Conservation (phyloP, 306 rosid species). For the Pterocarpus santalinus region DNA sequence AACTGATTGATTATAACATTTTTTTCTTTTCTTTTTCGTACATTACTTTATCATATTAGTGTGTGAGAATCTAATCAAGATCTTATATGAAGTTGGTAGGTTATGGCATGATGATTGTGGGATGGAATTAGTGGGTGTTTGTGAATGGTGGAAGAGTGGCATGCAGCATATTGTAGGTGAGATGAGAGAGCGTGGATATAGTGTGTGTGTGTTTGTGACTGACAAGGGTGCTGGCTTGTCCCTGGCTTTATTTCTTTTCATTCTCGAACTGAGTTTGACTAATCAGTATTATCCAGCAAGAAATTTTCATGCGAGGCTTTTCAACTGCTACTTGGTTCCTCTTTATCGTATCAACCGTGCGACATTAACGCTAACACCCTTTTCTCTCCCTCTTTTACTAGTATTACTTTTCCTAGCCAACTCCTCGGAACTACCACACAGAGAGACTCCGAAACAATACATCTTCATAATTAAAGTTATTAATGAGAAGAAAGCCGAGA, state of each 20-base stretch:
- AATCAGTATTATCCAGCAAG: slow-evolving; percentile 67
- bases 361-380: slow-evolving; percentile 71
- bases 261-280: slow-evolving; percentile 64
- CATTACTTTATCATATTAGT: not conserved
- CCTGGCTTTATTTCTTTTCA: slow-evolving; percentile 56
- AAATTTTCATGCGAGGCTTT: slow-evolving; percentile 70
- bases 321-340: slow-evolving; percentile 75
- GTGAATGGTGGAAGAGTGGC: slow-evolving; percentile 36
- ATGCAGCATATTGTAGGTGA: slow-evolving; percentile 42
- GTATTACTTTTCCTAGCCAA: not conserved
- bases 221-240: slow-evolving; percentile 70
- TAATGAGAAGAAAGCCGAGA: slow-evolving; percentile 38
- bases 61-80: not conserved
- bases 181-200: not conserved
- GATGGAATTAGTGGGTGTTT: slow-evolving; percentile 27
- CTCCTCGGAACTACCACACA: slow-evolving; percentile 81
- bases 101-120: slow-evolving; percentile 35
- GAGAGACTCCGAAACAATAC: slow-evolving; percentile 38
- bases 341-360: slow-evolving; percentile 79
- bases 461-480: slow-evolving; percentile 37
- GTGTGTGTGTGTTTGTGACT: slow-evolving; percentile 49
- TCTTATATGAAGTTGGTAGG: slow-evolving; percentile 10
- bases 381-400: slow-evolving; percentile 32
- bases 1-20: no score
- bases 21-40: not conserved